phyloP scores from a whole-genome alignment of 345 rosid genomes.

The Sisymbrium irio region DNA sequence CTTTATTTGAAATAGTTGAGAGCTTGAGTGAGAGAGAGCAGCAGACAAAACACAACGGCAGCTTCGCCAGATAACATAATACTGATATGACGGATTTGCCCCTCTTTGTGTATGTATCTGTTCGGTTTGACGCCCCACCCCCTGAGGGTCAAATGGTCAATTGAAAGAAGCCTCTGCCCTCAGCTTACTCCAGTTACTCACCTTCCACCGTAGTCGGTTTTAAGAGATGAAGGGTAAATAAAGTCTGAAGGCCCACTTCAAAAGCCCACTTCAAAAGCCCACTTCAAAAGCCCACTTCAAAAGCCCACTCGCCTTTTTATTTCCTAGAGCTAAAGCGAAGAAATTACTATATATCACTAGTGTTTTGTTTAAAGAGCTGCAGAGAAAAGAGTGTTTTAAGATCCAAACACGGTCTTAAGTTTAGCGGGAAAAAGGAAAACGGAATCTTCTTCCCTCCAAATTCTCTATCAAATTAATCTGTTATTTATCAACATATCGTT shows the following conservation, averaged over 20 bases:
- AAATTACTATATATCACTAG: neutral
- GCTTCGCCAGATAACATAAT: conserved; percentile 35
- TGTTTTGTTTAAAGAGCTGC: neutral
- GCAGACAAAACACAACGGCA: conserved; percentile 41
- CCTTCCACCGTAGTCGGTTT: no score
- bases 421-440: conserved; percentile 23
- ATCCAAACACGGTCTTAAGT: conserved; percentile 9
- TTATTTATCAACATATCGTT: neutral
- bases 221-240: no score
- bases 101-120: neutral
- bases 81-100: conserved; percentile 36
- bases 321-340: neutral
- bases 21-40: conserved; percentile 7
- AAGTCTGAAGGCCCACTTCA: no score
- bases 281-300: no score
- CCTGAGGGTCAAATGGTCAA: no score
- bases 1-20: neutral
- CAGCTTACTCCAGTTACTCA: no score
- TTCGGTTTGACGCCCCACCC: neutral
- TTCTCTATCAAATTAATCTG: neutral
- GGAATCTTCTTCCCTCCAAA: conserved; percentile 29
- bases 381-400: neutral
- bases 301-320: conserved; percentile 11
- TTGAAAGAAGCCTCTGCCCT: no score
- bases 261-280: no score